A percentile compares a stretch with the other conserved stretches of the same genome.
Evolutionary conservation across 768 basidiomycete species (phyloP).

Genomic region (Lentinula aciculospora): DNA sequence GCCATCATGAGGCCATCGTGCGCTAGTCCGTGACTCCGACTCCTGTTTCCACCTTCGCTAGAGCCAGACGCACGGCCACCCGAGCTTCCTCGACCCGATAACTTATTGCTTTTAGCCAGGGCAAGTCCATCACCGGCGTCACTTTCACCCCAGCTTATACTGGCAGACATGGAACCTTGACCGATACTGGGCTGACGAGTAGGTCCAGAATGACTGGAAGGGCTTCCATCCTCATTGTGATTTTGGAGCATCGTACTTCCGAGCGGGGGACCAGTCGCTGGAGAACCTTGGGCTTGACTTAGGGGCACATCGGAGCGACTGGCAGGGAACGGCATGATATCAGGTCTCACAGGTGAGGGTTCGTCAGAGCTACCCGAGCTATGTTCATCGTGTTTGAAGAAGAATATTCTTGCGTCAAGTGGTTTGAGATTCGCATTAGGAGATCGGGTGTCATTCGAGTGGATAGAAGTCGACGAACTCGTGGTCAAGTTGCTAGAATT

Average conservation of each 20-base stretch:
- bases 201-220: neutral
- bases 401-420: conserved; percentile 5
- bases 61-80: neutral
- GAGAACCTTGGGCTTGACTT: neutral
- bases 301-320: neutral
- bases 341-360: neutral
- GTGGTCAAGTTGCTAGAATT: neutral
- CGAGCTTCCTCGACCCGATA: neutral
- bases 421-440: conserved; percentile 2
- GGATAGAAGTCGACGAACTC: conserved; percentile 1
- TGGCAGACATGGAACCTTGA: conserved; percentile 17
- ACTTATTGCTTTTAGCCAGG: neutral
- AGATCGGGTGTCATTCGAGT: conserved; percentile 1
- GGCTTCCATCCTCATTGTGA: neutral
- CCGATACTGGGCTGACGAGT: conserved; percentile 5
- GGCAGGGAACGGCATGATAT: neutral
- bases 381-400: neutral
- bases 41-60: neutral
- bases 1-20: conserved; percentile 7
- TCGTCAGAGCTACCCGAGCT: conserved; percentile 3
- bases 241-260: neutral
- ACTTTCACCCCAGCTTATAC: conserved; percentile 23
- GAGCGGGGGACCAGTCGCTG: neutral
- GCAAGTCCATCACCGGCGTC: neutral
- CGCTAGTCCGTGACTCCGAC: neutral